Evolutionary conservation across 768 basidiomycete genomes (phyloP).

Genomic region (Mycena olivaceomarginata): DNA sequence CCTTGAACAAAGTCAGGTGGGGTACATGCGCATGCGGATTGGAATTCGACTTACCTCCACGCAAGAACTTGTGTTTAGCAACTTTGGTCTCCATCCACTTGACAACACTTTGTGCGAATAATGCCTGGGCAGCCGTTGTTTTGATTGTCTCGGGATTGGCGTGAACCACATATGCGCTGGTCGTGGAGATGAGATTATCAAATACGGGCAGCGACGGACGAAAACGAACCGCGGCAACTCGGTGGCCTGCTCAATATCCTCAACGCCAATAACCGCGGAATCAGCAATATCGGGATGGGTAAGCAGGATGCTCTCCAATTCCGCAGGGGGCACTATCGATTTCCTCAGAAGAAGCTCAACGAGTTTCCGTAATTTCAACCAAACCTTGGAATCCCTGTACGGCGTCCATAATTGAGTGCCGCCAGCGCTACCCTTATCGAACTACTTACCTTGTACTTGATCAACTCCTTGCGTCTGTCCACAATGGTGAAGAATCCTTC

Average conservation of each 20-base stretch:
- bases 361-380: not conserved
- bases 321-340: slow-evolving; percentile 76
- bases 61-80: slow-evolving; percentile 75
- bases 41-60: slow-evolving; percentile 67
- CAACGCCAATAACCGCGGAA: slow-evolving; percentile 79
- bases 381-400: slow-evolving; percentile 38
- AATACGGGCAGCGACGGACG: not conserved
- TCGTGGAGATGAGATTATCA: not conserved
- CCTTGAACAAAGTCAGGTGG: slow-evolving; percentile 60
- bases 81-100: slow-evolving; percentile 75
- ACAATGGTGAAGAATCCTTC: slow-evolving; percentile 79
- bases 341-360: not conserved
- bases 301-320: slow-evolving; percentile 78
- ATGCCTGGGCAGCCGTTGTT: slow-evolving; percentile 48
- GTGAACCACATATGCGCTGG: slow-evolving; percentile 70
- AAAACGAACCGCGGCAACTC: slow-evolving; percentile 77
- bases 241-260: slow-evolving; percentile 70
- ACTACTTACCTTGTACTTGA: slow-evolving; percentile 71
- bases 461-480: slow-evolving; percentile 75
- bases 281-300: slow-evolving; percentile 78
- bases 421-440: not conserved
- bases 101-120: slow-evolving; percentile 65
- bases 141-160: slow-evolving; percentile 45
- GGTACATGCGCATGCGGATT: not conserved
- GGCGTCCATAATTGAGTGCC: not conserved